Evolutionary conservation across 2,329 filamentous ascomycete species (phyloP), one percentile per base, ranked within the genome.

Genomic region (Cordyceps fumosorosea): DNA sequence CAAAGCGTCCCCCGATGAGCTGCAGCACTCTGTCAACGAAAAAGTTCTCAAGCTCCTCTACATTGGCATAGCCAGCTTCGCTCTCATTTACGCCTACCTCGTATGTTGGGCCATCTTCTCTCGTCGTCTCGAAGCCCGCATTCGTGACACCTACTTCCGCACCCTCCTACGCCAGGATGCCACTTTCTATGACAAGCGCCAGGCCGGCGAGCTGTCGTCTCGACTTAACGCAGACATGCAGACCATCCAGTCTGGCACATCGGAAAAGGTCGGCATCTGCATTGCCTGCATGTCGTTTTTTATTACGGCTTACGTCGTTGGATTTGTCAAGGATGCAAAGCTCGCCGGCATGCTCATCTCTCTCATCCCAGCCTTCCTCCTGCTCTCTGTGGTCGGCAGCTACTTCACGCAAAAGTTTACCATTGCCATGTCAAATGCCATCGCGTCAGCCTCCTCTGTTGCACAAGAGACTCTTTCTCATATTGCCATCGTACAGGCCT

Each of bases 181-280:
- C 0, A 76, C 83, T 16, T 89, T 84, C 69, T 88, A 89, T 69
- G 86, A 89, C 67, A 79, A 79, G 16, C 77, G 86, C 11, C 81
- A 84, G 53, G 80, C 85, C 0, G 86, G 86, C 18, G 84, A 89
- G 70, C 81, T 89, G 14, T 80, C 84, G 1, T 83, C 84, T 10
- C 79, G 87, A 20, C 80, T 90, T 50, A 86, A 86, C 68, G 79
- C 80, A 60, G 87, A 90, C 67, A 86, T 89, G 40, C 82, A 86
- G 63, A 81, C 83, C 1, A 84, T 90, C 57, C 87, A 88, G 67
- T 81, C 82, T 0, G 88, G 88, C 16, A 89, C 87, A 0, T 86
- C 84, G 1, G 88, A 90, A 72, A 90, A 90, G 70, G 86, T 89
- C 18, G 87, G 87, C 57, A 82, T 89, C 40, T 81, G 83, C 65